phyloP scores from a whole-genome alignment of 1,139 yeast genomes.

The Pneumocystis jirovecii region DNA sequence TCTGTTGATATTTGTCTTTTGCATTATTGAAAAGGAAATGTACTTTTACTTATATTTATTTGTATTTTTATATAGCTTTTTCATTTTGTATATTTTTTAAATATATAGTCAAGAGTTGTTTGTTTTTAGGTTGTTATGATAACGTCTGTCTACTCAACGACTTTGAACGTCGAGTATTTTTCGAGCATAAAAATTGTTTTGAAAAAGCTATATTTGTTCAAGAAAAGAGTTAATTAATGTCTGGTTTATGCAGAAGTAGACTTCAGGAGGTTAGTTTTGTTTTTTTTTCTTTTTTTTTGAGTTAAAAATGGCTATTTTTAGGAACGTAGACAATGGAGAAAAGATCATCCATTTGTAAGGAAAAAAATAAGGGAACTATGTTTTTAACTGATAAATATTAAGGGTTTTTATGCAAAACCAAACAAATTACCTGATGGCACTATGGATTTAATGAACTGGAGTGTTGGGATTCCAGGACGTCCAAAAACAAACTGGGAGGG shows the following conservation, averaged over 20 bases:
- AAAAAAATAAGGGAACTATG: neutral
- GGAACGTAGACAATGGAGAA: conserved; percentile 80
- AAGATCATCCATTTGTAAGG: conserved; percentile 72
- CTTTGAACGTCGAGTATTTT: neutral
- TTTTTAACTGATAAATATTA: neutral
- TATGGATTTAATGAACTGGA: conserved; percentile 74
- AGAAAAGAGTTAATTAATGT: conserved; percentile 4
- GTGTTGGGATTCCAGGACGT: conserved; percentile 91
- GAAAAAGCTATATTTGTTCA: neutral
- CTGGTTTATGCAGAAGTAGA: conserved; percentile 50
- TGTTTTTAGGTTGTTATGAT: no score
- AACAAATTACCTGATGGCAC: conserved; percentile 62
- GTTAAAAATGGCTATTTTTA: neutral
- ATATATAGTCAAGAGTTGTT: no score
- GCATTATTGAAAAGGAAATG: neutral
- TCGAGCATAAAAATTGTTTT: neutral
- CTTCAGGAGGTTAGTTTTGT: conserved; percentile 54
- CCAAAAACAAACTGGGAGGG: conserved; percentile 75
- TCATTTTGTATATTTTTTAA: no score
- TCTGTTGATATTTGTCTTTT: neutral
- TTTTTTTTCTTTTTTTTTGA: conserved; percentile 1
- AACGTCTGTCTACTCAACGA: neutral
- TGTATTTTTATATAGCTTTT: no score
- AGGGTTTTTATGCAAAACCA: conserved; percentile 87
- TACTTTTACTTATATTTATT: no score